Conservation (phyloP, 139 green algal genomes). For the Coelastrella sp. region DNA sequence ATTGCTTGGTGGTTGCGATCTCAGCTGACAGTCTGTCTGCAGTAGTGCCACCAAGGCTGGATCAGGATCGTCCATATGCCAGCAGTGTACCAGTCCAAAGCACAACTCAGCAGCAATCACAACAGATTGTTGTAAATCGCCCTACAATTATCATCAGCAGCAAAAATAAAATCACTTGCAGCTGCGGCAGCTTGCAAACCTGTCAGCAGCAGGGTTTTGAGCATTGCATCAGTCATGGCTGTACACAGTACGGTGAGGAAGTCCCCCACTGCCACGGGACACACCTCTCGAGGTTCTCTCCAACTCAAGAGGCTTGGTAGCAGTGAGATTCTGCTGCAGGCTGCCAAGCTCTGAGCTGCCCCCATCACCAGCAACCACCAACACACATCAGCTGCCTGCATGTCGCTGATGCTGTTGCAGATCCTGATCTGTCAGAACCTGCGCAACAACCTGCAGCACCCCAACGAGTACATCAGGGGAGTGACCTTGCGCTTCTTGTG, state of each 20-base stretch:
- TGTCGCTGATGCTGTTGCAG: conserved; percentile 57
- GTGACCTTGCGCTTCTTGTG: conserved; percentile 97
- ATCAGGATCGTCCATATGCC: too few species aligned
- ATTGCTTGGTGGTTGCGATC: too few species aligned
- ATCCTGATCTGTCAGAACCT: conserved; percentile 99
- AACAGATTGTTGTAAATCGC: too few species aligned
- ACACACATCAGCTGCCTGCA: background rate
- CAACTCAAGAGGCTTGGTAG: background rate
- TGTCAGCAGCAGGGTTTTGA: background rate
- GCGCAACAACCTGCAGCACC: conserved; percentile 99
- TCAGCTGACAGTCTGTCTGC: too few species aligned
- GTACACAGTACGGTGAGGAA: background rate
- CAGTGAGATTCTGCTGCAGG: background rate
- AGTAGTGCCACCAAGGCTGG: too few species aligned
- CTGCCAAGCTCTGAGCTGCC: background rate
- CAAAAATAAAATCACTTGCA: too few species aligned
- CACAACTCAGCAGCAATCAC: too few species aligned
- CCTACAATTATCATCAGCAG: too few species aligned
- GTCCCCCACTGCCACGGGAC: background rate
- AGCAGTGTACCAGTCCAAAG: too few species aligned
- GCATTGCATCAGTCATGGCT: background rate
- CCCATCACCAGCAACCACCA: too few species aligned
- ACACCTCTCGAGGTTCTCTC: background rate
- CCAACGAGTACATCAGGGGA: conserved; percentile 99
- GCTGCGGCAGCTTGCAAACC: background rate